Base-by-base conservation (phyloP, 768 basidiomycete genomes). In the Calocybe cyanea region DNA sequence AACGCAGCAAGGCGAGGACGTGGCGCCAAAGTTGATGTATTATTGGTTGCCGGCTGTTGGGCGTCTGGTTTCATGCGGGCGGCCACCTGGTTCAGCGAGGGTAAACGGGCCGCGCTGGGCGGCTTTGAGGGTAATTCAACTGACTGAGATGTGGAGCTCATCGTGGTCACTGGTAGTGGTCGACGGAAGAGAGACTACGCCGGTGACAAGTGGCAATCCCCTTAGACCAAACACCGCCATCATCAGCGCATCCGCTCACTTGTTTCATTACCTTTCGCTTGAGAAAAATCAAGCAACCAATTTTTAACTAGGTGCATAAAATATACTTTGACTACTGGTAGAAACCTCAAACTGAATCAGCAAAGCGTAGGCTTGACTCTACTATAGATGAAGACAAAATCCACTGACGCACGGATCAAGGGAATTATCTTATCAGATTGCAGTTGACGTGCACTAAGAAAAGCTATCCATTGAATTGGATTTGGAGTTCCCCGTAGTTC, bases 21-120 rank as follows among this genome's bases (percentile, higher is more conserved):
- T 24, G 75, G 64, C 7, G 73, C 71, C 11, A 68, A 61, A 11
- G 56, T 49, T 11, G 58, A 41, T 38, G 59, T 39, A 37, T 49
- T 52, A 30, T 48, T 51, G 5, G 69, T 45, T 36, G 63, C 6
- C 13, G 55, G 55, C 7, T 59, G 46, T 37, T 62, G 58, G 20
- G 57, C 55, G 38, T 68, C 78, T 41, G 74, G 66, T 55, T 72
- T 78, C 61, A 89, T 86, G 39, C 86, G 81, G 4, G 87, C 87
- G 2, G 85, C 88, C 44, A 91, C 80, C 63, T 89, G 85, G 67
- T 87, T 85, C 11, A 91, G 74, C 6, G 88, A 88, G 0, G 87
- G 87, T 14, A 82, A 69, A 18, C 86, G 78, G 38, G 42, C 52
- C 23, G 43, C 43, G 20, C 49, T 58, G 37, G 65, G 55, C 17